A percentile compares a stretch with the other conserved stretches of the same genome.
Conservation (phyloP, 306 rosid genomes). For the Quercus suber region DNA sequence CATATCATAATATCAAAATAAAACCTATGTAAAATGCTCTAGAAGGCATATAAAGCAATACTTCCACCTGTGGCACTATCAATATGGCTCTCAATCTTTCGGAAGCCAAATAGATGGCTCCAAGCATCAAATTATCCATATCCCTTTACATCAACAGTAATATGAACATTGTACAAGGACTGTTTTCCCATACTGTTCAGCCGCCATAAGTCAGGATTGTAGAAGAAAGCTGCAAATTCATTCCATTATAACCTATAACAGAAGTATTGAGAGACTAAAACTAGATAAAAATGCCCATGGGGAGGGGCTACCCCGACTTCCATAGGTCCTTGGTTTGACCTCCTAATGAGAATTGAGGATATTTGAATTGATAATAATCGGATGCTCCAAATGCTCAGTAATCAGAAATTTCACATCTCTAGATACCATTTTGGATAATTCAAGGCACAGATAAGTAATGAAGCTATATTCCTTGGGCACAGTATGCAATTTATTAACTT, state of each 20-base stretch:
- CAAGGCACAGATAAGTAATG: neutral
- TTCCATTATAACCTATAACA: slow-evolving; percentile 23
- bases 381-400: slow-evolving; percentile 22
- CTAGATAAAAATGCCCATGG: neutral
- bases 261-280: slow-evolving; percentile 12
- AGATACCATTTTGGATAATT: neutral
- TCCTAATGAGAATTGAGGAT: neutral
- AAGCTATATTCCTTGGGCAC: neutral
- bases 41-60: slow-evolving; percentile 15
- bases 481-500: neutral
- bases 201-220: slow-evolving; percentile 94
- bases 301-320: no score
- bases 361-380: slow-evolving; percentile 16
- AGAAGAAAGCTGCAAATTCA: slow-evolving; percentile 72
- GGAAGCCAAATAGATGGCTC: slow-evolving; percentile 81
- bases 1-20: slow-evolving; percentile 9
- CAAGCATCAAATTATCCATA: slow-evolving; percentile 84
- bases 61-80: slow-evolving; percentile 85
- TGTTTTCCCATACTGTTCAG: slow-evolving; percentile 98
- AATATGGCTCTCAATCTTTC: slow-evolving; percentile 79
- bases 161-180: slow-evolving; percentile 60
- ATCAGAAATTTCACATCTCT: neutral
- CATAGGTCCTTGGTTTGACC: no score
- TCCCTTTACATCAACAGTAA: slow-evolving; percentile 68
- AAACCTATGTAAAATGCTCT: slow-evolving; percentile 4